Conservation (phyloP, 306 rosid species). For the Rosa chinensis region DNA sequence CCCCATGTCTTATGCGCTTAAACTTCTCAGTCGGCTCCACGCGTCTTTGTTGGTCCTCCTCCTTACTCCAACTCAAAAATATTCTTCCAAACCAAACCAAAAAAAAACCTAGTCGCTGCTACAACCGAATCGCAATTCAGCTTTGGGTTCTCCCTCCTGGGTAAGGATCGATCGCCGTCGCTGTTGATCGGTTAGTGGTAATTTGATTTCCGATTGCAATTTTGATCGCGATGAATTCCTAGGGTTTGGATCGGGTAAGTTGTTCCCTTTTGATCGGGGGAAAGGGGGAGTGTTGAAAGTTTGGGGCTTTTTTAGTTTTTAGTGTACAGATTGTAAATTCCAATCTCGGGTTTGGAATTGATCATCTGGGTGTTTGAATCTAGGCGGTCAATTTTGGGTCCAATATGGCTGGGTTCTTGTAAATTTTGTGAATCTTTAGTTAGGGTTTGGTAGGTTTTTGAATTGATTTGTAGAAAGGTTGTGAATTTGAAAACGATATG, state of each 20-base stretch:
- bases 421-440: background rate
- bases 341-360: slow-evolving; percentile 20
- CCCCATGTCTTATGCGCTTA: background rate
- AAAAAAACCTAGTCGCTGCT: background rate
- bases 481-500: slow-evolving; percentile 42
- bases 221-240: slow-evolving; percentile 37
- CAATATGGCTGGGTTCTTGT: slow-evolving; percentile 23
- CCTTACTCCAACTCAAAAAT: background rate
- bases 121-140: background rate
- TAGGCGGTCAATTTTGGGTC: slow-evolving; percentile 23
- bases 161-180: background rate
- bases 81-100: background rate
- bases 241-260: slow-evolving; percentile 18
- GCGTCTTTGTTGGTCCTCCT: slow-evolving; percentile 21
- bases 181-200: background rate
- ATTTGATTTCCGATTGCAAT: background rate
- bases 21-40: slow-evolving; percentile 23
- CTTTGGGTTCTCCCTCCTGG: background rate
- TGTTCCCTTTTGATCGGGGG: slow-evolving; percentile 14
- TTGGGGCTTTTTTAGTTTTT: background rate
- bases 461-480: slow-evolving; percentile 12
- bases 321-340: slow-evolving; percentile 17
- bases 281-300: background rate
- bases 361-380: slow-evolving; percentile 44
- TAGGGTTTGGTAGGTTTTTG: slow-evolving; percentile 30